Base-by-base conservation (phyloP, 345 rosid species). In the Barbarea vulgaris region DNA sequence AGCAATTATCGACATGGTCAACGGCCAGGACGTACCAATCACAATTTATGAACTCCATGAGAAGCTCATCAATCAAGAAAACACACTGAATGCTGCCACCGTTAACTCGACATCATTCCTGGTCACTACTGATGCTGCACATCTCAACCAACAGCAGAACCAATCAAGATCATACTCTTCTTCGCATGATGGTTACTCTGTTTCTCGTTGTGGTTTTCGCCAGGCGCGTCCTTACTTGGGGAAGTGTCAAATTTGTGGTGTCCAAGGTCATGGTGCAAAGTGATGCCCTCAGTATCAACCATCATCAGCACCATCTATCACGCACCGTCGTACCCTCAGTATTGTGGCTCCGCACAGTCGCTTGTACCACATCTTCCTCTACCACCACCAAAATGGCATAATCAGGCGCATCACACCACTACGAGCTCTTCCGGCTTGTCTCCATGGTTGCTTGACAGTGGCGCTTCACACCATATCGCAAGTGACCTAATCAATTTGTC, bases 251-350 rank as follows among this genome's bases (percentile, higher is more conserved):
- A n/a, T 44, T 0, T 44, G 50, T 6, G 50, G 50, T 0, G 19
- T 44, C 2, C 19, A 44, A 2, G 19, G 50, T 2, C 50, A 44
- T 44, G 9, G 50, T 1, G 19, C 50, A 0, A 7, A 7, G 0
- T 0, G 50, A 0, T 44, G 50, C 2, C 50, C 50, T 0, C 50
- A 44, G 7, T 44, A 42, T 6, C 17, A 5, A 5, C 1, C 7
- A 4, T 5, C 17, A 0, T 1, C 2, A n/a, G n/a, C n/a, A n/a
- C n/a, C n/a, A n/a, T n/a, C n/a, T n/a, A n/a, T n/a, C n/a, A n/a
- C n/a, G n/a, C n/a, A n/a, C n/a, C n/a, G 0, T 0, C 17, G 2
- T 6, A 6, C 3, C 0, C 18, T 6, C 9, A 18, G 0, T 44
- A 44, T 6, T 3, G 18, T 6, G 9, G 19, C 19, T 0, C 19